A percentile compares a stretch with the other conserved stretches of the same genome.
Conservation (phyloP, 1,284 basidiomycete genomes). For the Vanrija sp. region DNA sequence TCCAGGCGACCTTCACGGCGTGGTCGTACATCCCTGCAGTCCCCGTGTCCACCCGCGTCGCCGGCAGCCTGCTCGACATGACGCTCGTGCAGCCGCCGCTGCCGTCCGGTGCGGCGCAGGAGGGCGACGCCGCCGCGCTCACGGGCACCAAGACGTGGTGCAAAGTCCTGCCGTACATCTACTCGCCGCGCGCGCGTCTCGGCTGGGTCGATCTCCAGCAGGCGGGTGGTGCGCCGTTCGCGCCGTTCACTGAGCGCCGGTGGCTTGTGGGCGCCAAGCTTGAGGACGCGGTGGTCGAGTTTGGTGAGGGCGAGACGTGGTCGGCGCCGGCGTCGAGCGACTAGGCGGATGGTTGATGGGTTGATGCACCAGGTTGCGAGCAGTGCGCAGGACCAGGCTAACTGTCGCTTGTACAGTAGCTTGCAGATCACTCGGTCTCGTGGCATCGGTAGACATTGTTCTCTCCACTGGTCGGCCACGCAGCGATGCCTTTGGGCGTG, state of each 20-base stretch:
- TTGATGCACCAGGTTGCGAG: neutral
- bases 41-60: slow-evolving; percentile 2
- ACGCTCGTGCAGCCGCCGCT: slow-evolving; percentile 5
- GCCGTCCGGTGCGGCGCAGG: neutral
- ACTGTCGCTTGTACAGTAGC: too few relatives aligned
- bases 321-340: neutral
- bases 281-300: neutral
- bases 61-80: neutral
- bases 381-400: too few relatives aligned
- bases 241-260: neutral
- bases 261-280: slow-evolving; percentile 1
- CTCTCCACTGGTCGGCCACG: too few relatives aligned
- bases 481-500: too few relatives aligned
- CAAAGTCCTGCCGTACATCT: slow-evolving; percentile 3
- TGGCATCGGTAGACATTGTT: too few relatives aligned
- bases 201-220: slow-evolving; percentile 6
- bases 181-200: neutral
- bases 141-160: slow-evolving; percentile 6
- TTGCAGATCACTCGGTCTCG: too few relatives aligned
- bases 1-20: slow-evolving; percentile 2
- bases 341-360: neutral
- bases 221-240: neutral
- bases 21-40: slow-evolving; percentile 2
- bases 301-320: slow-evolving; percentile 2
- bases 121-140: neutral